Base-by-base conservation (phyloP, 2,329 filamentous ascomycete genomes). In the Podosphaera aphanis region DNA sequence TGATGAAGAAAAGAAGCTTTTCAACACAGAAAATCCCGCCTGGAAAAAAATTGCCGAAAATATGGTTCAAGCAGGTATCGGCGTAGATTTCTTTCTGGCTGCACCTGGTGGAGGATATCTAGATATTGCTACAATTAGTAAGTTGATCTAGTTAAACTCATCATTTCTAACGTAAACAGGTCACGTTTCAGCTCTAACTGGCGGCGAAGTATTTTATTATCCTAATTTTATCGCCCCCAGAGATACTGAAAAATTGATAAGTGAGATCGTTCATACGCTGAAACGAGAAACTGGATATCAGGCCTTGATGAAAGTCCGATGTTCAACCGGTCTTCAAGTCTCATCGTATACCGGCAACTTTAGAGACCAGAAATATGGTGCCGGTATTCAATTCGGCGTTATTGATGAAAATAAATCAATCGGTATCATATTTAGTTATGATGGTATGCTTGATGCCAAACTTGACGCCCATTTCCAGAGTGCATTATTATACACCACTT, bases 391-490 rank as follows among this genome's bases (percentile, higher is more conserved):
- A 60, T 83, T 98, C 55, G 90, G 90, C 23, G 74, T 82, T 44
- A 77, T 95, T 44, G 90, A 95, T 59, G 78, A 84, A 18, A 90
- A 98, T 63, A 94, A 94, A 65, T 84, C 88, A 8, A 71, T 98
- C 52, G 82, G 79, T 2, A 83, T 95, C 10, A 79, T 84, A 43
- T 98, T 98, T 61, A 82, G 74, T 55, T 93, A 98, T 61, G 90
- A 98, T 58, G 90, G 90, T 49, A 95, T 95, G 63, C 73, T 98
- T n/a, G 90, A 98, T 62, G 69, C 84, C 3, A 94, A 94, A 63
- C 71, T 95, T 19, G 90, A 98, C 61, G 88, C 88, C 6, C 90
- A 98, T 63, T 98, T 98, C 70, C 90, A 98, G 61, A 84, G 83
- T 19, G 90, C 90, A 1, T 66, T 98, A 2, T 71, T 98, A 1